Evolutionary conservation across 106 monocot genomes (phyloP), one percentile per base, ranked within the genome.

Genomic region (Allium sativum): DNA sequence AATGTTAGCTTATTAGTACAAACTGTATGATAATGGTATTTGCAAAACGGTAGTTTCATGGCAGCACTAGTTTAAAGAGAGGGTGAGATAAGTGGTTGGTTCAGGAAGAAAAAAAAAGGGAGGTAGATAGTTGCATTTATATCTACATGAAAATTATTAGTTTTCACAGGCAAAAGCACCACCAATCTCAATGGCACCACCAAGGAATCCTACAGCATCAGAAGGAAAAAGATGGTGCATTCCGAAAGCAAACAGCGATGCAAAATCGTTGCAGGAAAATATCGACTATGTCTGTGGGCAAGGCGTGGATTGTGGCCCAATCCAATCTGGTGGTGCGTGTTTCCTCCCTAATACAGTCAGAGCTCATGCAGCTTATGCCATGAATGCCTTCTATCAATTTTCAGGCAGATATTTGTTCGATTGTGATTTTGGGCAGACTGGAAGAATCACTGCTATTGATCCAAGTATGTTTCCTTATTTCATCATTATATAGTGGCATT

Each of bases 311-410:
- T 88, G 87, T 55, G 12, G 53, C 17, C 67, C 83, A 17, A 88
- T 88, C 18, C 71, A 73, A 40, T 31, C 68, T 10, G 80, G 83
- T 7, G 88, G 88, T 10, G 41, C 71, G 8, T 88, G 88, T 66
- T 81, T 72, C 54, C 10, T 60, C 2, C 88, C 88, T 0, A 54
- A 77, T 19, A 88, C 80, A 0, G 62, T 72, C 11, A 54, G 44
- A 3, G 74, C 72, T n/a, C 88, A 88, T 58, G 83, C 88, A 0
- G 74, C 77, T 12, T 88, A 64, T 63, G 83, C 77, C 45, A 88
- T 88, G 88, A 88, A 84, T n/a, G 72, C 48, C 15, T 88, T 74
- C 59, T 88, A 69, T 72, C 88, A 75, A 14, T n/a, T 71, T 45
- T 68, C 57, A 7, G 88, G 83, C 4, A 63, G 72, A 42, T 71